A percentile compares a stretch with the other conserved stretches of the same genome.
Conservation (phyloP, 805 yeast species). For the Starmerella bombicola region DNA sequence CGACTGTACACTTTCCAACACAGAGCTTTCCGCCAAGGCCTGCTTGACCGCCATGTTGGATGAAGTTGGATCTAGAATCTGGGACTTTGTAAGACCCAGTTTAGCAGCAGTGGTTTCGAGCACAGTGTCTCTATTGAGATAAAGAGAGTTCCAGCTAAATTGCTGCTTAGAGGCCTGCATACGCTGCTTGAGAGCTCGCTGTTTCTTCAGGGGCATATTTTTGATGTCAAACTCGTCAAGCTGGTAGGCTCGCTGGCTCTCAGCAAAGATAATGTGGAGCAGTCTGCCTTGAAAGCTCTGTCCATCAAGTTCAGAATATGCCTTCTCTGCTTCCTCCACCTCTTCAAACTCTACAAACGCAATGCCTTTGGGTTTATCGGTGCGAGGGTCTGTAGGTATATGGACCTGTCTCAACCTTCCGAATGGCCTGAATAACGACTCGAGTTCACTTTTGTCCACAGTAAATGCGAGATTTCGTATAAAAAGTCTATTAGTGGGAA, state of each 20-base stretch:
- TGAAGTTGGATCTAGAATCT: conserved; percentile 76
- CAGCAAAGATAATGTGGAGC: conserved; percentile 77
- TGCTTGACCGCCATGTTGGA: conserved; percentile 87
- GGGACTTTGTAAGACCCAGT: conserved; percentile 71
- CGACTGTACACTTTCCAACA: conserved; percentile 76
- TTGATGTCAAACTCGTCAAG: conserved; percentile 84
- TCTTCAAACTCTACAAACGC: conserved; percentile 68
- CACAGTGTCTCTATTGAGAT: conserved; percentile 83
- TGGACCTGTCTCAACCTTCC: conserved; percentile 83
- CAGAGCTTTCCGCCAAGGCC: conserved; percentile 94
- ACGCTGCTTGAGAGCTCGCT: conserved; percentile 69
- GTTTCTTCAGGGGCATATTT: conserved; percentile 86
- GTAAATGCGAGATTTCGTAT: conserved; percentile 73
- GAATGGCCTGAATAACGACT: conserved; percentile 46
- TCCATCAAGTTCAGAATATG: conserved; percentile 65
- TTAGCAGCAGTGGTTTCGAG: conserved; percentile 76
- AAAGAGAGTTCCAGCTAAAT: conserved; percentile 91
- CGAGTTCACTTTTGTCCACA: conserved; percentile 68
- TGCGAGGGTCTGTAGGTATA: conserved; percentile 78
- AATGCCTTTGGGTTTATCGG: conserved; percentile 84
- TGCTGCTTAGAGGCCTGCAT: conserved; percentile 74
- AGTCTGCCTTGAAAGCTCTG: conserved; percentile 89
- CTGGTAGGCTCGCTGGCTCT: conserved; percentile 65
- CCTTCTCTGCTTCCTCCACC: conserved; percentile 60
- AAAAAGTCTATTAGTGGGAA: conserved; percentile 67